Base-by-base conservation (phyloP, 495 filamentous ascomycete species). In the Physcia stellaris region DNA sequence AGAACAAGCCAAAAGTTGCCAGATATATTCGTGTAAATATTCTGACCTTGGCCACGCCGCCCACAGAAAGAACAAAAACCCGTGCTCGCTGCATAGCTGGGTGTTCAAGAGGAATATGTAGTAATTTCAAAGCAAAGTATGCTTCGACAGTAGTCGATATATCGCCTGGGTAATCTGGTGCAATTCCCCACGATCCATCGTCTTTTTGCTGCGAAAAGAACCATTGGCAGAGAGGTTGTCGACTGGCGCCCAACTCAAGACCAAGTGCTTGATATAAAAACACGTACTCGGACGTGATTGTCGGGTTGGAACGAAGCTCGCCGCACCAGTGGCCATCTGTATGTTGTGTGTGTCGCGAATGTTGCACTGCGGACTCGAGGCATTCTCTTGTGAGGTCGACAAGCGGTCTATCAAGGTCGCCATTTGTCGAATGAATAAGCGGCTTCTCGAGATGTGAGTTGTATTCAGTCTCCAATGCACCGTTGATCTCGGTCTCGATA, bases 161-260 rank as follows among this genome's bases (percentile, higher is more conserved):
- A 35, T 64, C 56, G 6, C 64, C 58, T 1, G 53, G 56, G 23
- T 51, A 43, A 1, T 54, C 35, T 0, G 60, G 56, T 1, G 60
- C 61, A 11, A 61, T 34, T 2, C 50, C 43, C 63, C 59, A 68
- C 1, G 60, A 61, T 6, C 63, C 64, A 43, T 66, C 60, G 5
- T 13, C 11, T 17, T 53, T 51, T 16, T 61, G 59, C 12, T 55
- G 32, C 2, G 49, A 54, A 0, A 62, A 40, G 0, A 60, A 19
- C 22, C 41, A 50, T 4, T 23, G 36, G 23, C 20, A 21, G 6
- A 45, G 47, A 0, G 39, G 30, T n/a, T 45, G 29, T 2, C 4
- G 11, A 24, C 57, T n/a, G n/a, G n/a, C 55, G 4, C 28, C 17
- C 3, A 53, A 24, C 15, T 55, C 46, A 1, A 57, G 32, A 4